Conservation (phyloP, 2,329 filamentous ascomycete species). For the Neodidymelliopsis sp. region DNA sequence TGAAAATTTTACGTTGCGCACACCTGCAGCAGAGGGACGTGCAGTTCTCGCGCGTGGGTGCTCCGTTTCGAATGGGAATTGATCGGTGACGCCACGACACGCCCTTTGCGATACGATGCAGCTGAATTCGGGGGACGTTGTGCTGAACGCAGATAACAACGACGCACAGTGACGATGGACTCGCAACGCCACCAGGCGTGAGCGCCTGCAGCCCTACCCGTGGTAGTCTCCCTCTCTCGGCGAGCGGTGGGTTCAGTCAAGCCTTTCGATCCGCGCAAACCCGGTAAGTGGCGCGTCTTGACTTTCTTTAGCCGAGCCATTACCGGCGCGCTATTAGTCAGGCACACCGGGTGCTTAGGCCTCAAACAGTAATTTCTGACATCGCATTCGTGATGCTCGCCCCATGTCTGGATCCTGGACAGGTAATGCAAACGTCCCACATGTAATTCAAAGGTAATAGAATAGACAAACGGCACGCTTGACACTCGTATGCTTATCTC, state of each 20-base stretch:
- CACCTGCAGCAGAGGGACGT: conserved; percentile 29
- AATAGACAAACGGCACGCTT: conserved; percentile 11
- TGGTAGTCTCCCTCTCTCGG: conserved; percentile 5
- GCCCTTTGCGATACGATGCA: not conserved
- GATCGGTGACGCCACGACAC: conserved; percentile 5
- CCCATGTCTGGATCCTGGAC: conserved; percentile 20
- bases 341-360: conserved; percentile 25
- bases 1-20: conserved; percentile 38
- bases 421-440: conserved; percentile 16
- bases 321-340: conserved; percentile 13
- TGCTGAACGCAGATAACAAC: not conserved
- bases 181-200: conserved; percentile 4
- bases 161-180: conserved; percentile 7
- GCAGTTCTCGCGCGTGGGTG: conserved; percentile 14
- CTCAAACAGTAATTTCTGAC: conserved; percentile 26
- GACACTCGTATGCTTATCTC: conserved; percentile 13
- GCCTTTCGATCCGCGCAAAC: conserved; percentile 29
- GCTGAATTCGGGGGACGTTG: not conserved
- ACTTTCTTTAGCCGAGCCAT: conserved; percentile 26
- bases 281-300: conserved; percentile 30
- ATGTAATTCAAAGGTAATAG: conserved; percentile 4
- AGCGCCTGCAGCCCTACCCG: conserved; percentile 20
- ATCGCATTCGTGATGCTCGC: conserved; percentile 11
- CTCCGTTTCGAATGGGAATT: conserved; percentile 1
- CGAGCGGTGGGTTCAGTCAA: conserved; percentile 25